Conservation (phyloP, 371 early-diverging fungal genomes). For the Mortierella sp. region DNA sequence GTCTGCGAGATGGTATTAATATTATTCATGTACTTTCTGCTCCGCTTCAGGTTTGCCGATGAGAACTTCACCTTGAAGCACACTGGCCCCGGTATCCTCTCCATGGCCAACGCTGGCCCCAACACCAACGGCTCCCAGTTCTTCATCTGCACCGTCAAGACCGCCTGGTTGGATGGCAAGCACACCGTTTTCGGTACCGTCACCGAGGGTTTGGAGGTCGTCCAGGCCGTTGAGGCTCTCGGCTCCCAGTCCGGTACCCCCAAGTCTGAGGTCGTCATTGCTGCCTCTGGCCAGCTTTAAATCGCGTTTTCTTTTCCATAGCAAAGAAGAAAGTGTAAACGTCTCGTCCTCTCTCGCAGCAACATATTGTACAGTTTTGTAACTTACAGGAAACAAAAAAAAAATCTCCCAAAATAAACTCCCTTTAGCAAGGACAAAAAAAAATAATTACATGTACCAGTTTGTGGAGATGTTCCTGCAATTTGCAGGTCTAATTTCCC, state of each 20-base stretch:
- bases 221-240: conserved; percentile 36
- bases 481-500: too few relatives aligned
- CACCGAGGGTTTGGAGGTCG: conserved; percentile 64
- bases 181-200: conserved; percentile 99
- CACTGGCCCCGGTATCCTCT: conserved; percentile 85
- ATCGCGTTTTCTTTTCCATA: background rate
- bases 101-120: conserved; percentile 98
- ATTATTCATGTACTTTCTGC: conserved; percentile 19
- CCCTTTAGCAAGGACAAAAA: background rate
- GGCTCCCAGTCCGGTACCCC: conserved; percentile 28
- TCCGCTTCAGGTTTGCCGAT: conserved; percentile 81
- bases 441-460: background rate
- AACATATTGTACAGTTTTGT: conserved; percentile 24
- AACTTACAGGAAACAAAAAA: background rate
- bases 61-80: conserved; percentile 98
- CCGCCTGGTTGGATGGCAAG: conserved; percentile 97
- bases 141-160: conserved; percentile 92
- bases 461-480: background rate
- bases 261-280: conserved; percentile 31
- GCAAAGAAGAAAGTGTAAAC: background rate
- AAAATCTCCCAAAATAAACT: background rate
- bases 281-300: conserved; percentile 50
- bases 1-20: background rate
- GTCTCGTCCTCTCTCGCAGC: background rate
- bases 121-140: conserved; percentile 99